These are phyloP conservation scores for Aphanocladium album DNA, from an alignment of 2,329 filamentous ascomycete genomes.

Conservation along the genomic window DNA sequence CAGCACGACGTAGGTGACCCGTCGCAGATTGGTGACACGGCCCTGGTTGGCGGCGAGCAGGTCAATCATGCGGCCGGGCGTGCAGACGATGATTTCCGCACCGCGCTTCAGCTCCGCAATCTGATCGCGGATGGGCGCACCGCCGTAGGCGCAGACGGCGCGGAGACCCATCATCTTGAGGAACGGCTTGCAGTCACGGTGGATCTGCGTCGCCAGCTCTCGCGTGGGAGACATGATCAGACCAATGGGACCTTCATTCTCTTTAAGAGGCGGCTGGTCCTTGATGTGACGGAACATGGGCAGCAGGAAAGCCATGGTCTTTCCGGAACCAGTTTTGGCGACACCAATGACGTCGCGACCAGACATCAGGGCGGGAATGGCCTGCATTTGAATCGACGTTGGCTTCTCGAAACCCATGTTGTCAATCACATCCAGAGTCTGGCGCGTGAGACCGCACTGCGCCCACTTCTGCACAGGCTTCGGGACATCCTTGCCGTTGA, in stretches of 20 bases:
- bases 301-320: constrained; percentile 90
- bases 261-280: constrained; percentile 77
- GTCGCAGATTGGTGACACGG: constrained; percentile 83
- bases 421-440: constrained; percentile 80
- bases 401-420: constrained; percentile 80
- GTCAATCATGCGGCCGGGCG: constrained; percentile 93
- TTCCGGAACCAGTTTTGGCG: constrained; percentile 95
- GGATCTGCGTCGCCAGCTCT: constrained; percentile 90
- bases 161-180: constrained; percentile 79
- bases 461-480: constrained; percentile 96
- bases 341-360: constrained; percentile 93
- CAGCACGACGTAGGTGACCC: constrained; percentile 90
- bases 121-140: constrained; percentile 93
- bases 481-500: constrained; percentile 80
- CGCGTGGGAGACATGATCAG: constrained; percentile 92
- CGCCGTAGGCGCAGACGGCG: constrained; percentile 89
- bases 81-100: constrained; percentile 91
- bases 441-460: constrained; percentile 83
- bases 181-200: constrained; percentile 91
- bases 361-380: constrained; percentile 91
- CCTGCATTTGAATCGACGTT: constrained; percentile 92
- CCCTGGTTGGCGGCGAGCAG: constrained; percentile 88
- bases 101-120: constrained; percentile 95
- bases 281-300: constrained; percentile 98
- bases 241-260: constrained; percentile 80